Evolutionary conservation across 257 asterid genomes (phyloP).

Genomic region (Fraxinus americana): DNA sequence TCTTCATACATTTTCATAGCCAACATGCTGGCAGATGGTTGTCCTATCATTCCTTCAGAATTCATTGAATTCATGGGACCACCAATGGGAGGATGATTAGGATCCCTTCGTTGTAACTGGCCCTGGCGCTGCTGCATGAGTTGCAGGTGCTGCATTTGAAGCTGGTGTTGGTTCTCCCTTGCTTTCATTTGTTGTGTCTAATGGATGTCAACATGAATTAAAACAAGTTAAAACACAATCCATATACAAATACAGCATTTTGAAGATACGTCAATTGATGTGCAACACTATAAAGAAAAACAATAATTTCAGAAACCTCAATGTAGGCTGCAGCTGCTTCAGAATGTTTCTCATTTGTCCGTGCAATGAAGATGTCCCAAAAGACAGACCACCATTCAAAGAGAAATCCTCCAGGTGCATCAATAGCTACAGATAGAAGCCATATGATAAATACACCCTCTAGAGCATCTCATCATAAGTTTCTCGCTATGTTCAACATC

Average conservation of each 20-base stretch:
- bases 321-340: slow-evolving; percentile 99
- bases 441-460: not conserved
- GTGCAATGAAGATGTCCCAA: slow-evolving; percentile 98
- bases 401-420: slow-evolving; percentile 99
- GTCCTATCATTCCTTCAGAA: slow-evolving; percentile 91
- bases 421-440: slow-evolving; percentile 67
- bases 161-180: slow-evolving; percentile 93
- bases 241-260: not conserved
- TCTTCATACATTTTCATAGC: slow-evolving; percentile 98
- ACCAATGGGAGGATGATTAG: slow-evolving; percentile 87
- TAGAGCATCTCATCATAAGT: not conserved
- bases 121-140: slow-evolving; percentile 92
- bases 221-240: not conserved
- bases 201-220: slow-evolving; percentile 12
- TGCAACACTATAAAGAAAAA: slow-evolving; percentile 19
- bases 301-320: slow-evolving; percentile 62
- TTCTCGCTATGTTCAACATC: not conserved
- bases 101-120: slow-evolving; percentile 93
- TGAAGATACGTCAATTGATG: not conserved
- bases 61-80: slow-evolving; percentile 75
- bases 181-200: slow-evolving; percentile 94
- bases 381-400: slow-evolving; percentile 99
- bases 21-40: slow-evolving; percentile 91
- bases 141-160: slow-evolving; percentile 94
- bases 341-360: slow-evolving; percentile 98